Conservation (phyloP, 148 eudicot species). For the Silene uniflora region DNA sequence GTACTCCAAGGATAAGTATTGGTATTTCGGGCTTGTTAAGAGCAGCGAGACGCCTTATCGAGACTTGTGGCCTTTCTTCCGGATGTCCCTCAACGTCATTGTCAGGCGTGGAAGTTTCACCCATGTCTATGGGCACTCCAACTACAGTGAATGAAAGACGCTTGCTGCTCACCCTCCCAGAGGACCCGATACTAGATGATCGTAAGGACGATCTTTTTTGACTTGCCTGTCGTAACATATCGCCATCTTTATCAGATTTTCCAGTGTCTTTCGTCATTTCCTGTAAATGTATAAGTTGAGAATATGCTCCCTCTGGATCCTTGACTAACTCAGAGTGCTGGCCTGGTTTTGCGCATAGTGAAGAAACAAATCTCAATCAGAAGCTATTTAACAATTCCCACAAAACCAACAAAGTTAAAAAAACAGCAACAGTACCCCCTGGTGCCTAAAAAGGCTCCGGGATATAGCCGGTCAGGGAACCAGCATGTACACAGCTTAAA, state of each 20-base stretch:
- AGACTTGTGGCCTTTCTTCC: constrained; percentile 33
- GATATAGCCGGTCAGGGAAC: no score
- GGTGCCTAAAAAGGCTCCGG: no score
- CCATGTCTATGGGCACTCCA: constrained; percentile 36
- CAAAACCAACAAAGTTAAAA: neutral
- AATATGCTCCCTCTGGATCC: no score
- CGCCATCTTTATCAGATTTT: constrained; percentile 19
- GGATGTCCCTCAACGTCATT: neutral
- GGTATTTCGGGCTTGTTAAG: constrained; percentile 38
- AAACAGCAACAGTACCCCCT: no score
- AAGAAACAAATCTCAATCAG: neutral
- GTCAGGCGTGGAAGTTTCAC: constrained; percentile 1
- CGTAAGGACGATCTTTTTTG: constrained; percentile 36
- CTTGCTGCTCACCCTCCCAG: constrained; percentile 36
- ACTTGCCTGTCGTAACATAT: constrained; percentile 36
- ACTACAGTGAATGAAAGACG: constrained; percentile 30
- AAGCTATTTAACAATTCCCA: neutral
- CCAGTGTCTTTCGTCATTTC: constrained; percentile 36
- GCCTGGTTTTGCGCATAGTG: constrained; percentile 32
- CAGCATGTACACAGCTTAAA: no score
- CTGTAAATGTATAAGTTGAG: constrained; percentile 53
- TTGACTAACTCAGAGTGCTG: constrained; percentile 55
- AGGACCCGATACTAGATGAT: constrained; percentile 48
- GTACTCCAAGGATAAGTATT: constrained; percentile 20
- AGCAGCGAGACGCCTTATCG: no score